phyloP scores from a whole-genome alignment of 345 rosid species.

The Mallotus nudiflorus region DNA sequence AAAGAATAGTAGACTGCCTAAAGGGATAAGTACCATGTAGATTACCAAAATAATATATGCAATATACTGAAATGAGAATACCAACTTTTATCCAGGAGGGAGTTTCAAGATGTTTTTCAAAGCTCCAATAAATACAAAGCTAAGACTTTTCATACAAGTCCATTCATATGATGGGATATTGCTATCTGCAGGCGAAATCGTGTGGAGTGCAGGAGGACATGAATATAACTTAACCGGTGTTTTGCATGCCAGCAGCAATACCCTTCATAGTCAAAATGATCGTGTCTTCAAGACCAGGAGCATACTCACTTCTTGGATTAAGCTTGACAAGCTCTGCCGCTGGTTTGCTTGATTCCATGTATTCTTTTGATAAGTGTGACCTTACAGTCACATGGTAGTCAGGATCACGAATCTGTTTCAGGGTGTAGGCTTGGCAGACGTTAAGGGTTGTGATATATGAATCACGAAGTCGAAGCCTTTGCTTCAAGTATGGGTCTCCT shows the following conservation, averaged over 20 bases:
- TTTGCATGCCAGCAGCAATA: constrained; percentile 88
- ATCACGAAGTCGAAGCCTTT: constrained; percentile 89
- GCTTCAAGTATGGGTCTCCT: constrained; percentile 94
- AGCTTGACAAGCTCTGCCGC: constrained; percentile 28
- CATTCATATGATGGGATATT: no score
- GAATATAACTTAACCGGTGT: constrained; percentile 91
- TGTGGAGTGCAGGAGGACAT: no score
- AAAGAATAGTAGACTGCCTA: no score
- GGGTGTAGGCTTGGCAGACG: constrained; percentile 91
- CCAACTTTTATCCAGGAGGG: no score
- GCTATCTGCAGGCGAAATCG: no score
- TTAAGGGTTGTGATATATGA: constrained; percentile 95
- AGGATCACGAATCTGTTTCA: constrained; percentile 85
- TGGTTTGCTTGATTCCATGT: constrained; percentile 69
- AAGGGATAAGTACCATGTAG: no score
- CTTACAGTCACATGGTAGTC: constrained; percentile 70
- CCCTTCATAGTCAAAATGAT: constrained; percentile 98
- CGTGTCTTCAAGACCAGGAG: constrained; percentile 95
- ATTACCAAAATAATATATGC: no score
- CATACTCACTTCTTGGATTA: constrained; percentile 69
- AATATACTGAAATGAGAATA: no score
- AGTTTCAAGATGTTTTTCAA: no score
- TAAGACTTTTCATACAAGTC: no score
- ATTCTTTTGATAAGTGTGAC: constrained; percentile 84
- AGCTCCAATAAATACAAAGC: no score